These are phyloP conservation scores for Austroboletus novae-zelandiae DNA, from an alignment of 1,284 basidiomycete species.

Conservation along the genomic window DNA sequence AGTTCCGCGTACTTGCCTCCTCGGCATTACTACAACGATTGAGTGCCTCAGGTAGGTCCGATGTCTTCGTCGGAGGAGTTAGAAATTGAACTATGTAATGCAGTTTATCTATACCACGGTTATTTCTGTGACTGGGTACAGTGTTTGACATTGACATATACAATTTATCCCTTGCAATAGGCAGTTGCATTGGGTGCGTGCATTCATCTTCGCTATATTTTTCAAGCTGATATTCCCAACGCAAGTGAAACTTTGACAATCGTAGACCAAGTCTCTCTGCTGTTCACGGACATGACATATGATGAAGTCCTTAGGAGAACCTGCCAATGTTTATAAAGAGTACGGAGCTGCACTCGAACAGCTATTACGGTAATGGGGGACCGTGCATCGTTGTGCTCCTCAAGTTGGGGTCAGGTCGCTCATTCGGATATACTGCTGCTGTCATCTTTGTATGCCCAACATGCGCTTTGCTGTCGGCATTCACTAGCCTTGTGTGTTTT, in stretches of 20 bases:
- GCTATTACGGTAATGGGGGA: slow-evolving; percentile 20
- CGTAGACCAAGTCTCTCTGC: slow-evolving; percentile 16
- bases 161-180: slow-evolving; percentile 16
- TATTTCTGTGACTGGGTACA: slow-evolving; percentile 13
- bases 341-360: slow-evolving; percentile 15
- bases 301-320: slow-evolving; percentile 7
- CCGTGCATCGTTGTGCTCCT: slow-evolving; percentile 11
- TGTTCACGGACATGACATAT: slow-evolving; percentile 22
- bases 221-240: slow-evolving; percentile 1
- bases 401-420: neutral
- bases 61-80: neutral
- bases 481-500: slow-evolving; percentile 15
- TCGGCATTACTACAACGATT: slow-evolving; percentile 29
- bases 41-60: slow-evolving; percentile 13
- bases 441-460: slow-evolving; percentile 24
- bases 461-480: slow-evolving; percentile 17
- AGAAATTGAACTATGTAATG: neutral
- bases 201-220: neutral
- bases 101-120: slow-evolving; percentile 22
- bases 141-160: neutral
- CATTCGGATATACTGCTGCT: slow-evolving; percentile 1
- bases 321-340: slow-evolving; percentile 9
- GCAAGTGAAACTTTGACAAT: slow-evolving; percentile 10
- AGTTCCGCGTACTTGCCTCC: slow-evolving; percentile 25
- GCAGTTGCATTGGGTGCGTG: slow-evolving; percentile 7